Conservation (phyloP, 805 yeast species). For the Diddensiella transvaalensis region DNA sequence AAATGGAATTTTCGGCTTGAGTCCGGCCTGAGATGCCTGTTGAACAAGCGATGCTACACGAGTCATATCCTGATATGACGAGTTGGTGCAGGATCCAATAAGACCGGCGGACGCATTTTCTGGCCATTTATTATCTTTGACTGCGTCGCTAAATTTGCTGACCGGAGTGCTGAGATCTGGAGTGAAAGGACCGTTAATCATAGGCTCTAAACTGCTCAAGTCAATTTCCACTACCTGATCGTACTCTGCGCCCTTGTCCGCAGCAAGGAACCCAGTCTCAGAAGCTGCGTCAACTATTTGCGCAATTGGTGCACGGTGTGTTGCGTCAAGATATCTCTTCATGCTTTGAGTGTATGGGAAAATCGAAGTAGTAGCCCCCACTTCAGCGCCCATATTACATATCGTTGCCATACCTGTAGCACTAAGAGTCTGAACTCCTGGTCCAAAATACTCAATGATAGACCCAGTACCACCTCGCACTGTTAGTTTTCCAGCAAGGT, state of each 20-base stretch:
- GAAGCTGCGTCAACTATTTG: conserved; percentile 63
- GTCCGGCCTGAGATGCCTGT: conserved; percentile 83
- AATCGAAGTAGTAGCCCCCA: conserved; percentile 96
- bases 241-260: conserved; percentile 86
- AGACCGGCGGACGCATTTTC: conserved; percentile 81
- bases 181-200: conserved; percentile 96
- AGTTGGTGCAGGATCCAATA: conserved; percentile 98
- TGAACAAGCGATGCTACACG: conserved; percentile 87
- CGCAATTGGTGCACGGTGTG: conserved; percentile 80
- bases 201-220: conserved; percentile 84
- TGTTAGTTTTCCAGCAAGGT: conserved; percentile 86
- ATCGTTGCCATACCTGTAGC: conserved; percentile 99
- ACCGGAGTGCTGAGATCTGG: conserved; percentile 96
- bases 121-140: conserved; percentile 81
- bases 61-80: conserved; percentile 97
- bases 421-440: conserved; percentile 81
- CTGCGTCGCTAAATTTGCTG: conserved; percentile 70
- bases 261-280: conserved; percentile 60
- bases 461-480: conserved; percentile 98
- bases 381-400: conserved; percentile 99
- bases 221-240: conserved; percentile 91
- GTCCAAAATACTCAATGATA: conserved; percentile 95
- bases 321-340: conserved; percentile 73
- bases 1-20: conserved; percentile 86
- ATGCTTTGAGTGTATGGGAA: conserved; percentile 91